Conservation (phyloP, 1,139 yeast genomes). For the Geotrichum phurueaensis region DNA sequence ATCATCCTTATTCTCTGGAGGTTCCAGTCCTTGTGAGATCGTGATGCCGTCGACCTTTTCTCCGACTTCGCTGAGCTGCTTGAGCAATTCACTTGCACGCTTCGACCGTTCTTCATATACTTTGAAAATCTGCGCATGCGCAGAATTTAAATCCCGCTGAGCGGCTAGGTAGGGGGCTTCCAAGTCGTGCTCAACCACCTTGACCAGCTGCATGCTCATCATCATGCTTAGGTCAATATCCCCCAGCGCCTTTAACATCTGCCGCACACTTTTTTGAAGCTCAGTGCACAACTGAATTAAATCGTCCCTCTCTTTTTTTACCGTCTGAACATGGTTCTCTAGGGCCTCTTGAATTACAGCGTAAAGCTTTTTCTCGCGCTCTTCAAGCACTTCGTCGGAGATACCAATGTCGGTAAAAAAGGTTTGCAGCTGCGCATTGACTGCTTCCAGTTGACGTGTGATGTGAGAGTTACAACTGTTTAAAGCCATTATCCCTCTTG, state of each 20-base stretch:
- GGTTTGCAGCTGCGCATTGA: conserved; percentile 26
- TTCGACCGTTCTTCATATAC: conserved; percentile 9
- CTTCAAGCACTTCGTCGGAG: conserved; percentile 25
- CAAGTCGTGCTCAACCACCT: not conserved
- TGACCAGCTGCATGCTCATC: not conserved
- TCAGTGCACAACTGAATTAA: conserved; percentile 24
- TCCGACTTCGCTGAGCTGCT: conserved; percentile 9
- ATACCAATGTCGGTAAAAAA: conserved; percentile 35
- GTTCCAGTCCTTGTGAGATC: conserved; percentile 6
- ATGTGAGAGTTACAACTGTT: conserved; percentile 27
- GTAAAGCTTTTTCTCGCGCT: conserved; percentile 29
- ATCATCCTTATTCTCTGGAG: conserved; percentile 12
- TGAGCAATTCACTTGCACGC: conserved; percentile 4
- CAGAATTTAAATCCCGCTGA: not conserved
- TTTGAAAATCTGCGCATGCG: conserved; percentile 1
- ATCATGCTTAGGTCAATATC: not conserved
- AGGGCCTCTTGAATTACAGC: conserved; percentile 31
- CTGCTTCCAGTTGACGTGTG: conserved; percentile 27
- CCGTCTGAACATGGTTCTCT: conserved; percentile 28
- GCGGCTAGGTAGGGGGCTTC: conserved; percentile 6
- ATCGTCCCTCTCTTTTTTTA: conserved; percentile 29
- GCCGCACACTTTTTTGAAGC: not conserved
- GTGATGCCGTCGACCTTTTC: conserved; percentile 13
- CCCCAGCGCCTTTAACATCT: not conserved
- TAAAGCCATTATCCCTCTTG: not conserved